Percentiles rank a stretch among this genome's conserved stretches.
Conservation (phyloP, 2,329 filamentous ascomycete species). For the Penicillium sp. region DNA sequence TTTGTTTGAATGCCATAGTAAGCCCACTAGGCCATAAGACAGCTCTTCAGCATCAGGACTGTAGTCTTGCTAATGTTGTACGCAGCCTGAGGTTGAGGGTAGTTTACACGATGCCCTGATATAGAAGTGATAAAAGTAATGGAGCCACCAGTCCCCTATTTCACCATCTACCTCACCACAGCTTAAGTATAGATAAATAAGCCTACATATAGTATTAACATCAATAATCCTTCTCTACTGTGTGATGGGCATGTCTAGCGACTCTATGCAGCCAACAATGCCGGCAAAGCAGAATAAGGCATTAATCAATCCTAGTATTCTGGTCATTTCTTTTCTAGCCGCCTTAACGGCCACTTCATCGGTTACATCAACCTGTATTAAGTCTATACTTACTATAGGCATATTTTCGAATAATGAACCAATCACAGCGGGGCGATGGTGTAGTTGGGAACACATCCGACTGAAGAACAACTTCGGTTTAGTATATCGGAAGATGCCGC, state of each 20-base stretch:
- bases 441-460: no score
- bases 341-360: constrained; percentile 11
- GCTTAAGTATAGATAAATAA: constrained; percentile 68
- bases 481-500: no score
- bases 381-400: no score
- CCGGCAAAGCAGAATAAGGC: constrained; percentile 64
- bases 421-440: no score
- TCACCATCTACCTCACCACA: constrained; percentile 36
- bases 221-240: constrained; percentile 62
- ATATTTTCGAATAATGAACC: no score
- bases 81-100: constrained; percentile 64
- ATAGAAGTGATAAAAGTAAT: constrained; percentile 67
- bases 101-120: constrained; percentile 65
- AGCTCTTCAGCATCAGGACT: constrained; percentile 59
- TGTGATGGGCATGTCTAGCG: constrained; percentile 44
- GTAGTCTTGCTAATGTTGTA: constrained; percentile 72
- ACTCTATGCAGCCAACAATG: constrained; percentile 55
- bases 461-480: no score
- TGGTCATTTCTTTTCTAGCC: constrained; percentile 15
- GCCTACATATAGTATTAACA: constrained; percentile 68
- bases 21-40: constrained; percentile 69
- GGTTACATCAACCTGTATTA: no score
- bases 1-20: constrained; percentile 67
- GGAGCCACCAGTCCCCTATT: constrained; percentile 50
- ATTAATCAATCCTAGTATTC: constrained; percentile 49